Conservation (phyloP, 75 land plant species). For the Cupressus sempervirens region DNA sequence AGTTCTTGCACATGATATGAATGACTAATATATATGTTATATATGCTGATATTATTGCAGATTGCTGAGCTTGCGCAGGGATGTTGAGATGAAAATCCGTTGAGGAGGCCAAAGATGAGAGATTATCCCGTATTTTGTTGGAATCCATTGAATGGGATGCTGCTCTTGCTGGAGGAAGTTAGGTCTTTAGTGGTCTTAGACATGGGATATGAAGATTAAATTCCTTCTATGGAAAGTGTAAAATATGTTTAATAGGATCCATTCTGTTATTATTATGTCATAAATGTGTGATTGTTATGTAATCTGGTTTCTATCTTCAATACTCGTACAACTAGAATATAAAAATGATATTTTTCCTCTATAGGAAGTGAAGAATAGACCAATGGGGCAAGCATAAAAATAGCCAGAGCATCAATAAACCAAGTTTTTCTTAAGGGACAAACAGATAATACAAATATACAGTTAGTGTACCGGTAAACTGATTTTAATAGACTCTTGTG, state of each 20-base stretch:
- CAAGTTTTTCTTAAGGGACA: too few species aligned
- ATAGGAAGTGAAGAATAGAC: too few species aligned
- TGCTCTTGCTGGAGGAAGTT: conserved; percentile 1
- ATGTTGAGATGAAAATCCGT: background rate
- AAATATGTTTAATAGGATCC: background rate
- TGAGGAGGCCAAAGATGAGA: background rate
- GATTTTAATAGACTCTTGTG: too few species aligned
- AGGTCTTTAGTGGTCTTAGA: background rate
- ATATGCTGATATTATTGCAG: background rate
- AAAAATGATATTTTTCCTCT: too few species aligned
- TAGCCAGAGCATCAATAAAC: too few species aligned
- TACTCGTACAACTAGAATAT: too few species aligned
- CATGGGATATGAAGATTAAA: background rate
- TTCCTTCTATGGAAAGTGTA: too few species aligned
- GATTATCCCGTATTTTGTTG: conserved; percentile 1
- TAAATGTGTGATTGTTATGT: background rate
- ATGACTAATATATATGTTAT: background rate
- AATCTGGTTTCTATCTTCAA: too few species aligned
- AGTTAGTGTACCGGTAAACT: too few species aligned
- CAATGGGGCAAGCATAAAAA: too few species aligned
- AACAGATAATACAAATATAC: too few species aligned
- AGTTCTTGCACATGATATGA: background rate
- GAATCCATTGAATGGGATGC: conserved; percentile 1
- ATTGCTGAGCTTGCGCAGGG: conserved; percentile 1
- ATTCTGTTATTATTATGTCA: background rate